Conservation (phyloP, 1,284 basidiomycete species). For the Coriolopsis trogii region DNA sequence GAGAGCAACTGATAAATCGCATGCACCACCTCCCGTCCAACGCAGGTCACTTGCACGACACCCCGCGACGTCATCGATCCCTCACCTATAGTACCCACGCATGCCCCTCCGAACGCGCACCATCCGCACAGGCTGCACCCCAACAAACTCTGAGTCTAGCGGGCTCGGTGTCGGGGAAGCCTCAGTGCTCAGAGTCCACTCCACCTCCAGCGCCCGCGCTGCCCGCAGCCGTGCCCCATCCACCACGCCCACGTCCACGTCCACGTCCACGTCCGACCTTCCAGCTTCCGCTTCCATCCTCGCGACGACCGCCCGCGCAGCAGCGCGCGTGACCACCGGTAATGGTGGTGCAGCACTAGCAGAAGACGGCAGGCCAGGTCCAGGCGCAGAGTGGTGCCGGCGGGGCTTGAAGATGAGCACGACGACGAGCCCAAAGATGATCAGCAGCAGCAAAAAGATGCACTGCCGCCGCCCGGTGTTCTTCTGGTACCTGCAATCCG, state of each 20-base stretch:
- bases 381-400: constrained; percentile 34
- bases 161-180: too few species aligned
- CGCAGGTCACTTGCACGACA: too few species aligned
- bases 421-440: constrained; percentile 85
- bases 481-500: constrained; percentile 88
- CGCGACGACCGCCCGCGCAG: not conserved
- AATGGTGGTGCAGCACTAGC: constrained; percentile 7
- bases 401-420: constrained; percentile 84
- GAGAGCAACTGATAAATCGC: too few species aligned
- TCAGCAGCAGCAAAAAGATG: constrained; percentile 89
- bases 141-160: not conserved
- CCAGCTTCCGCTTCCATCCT: not conserved
- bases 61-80: constrained; percentile 1
- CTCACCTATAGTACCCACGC: constrained; percentile 7
- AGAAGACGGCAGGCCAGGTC: constrained; percentile 4
- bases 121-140: not conserved
- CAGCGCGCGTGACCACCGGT: not conserved
- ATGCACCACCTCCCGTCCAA: too few species aligned
- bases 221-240: too few species aligned
- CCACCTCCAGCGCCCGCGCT: too few species aligned
- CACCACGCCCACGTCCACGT: not conserved
- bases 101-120: constrained; percentile 6
- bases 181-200: too few species aligned
- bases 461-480: constrained; percentile 91
- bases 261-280: not conserved